These are phyloP conservation scores for Gymnopilus junonius DNA, from an alignment of 768 basidiomycete genomes.

Conservation along the genomic window DNA sequence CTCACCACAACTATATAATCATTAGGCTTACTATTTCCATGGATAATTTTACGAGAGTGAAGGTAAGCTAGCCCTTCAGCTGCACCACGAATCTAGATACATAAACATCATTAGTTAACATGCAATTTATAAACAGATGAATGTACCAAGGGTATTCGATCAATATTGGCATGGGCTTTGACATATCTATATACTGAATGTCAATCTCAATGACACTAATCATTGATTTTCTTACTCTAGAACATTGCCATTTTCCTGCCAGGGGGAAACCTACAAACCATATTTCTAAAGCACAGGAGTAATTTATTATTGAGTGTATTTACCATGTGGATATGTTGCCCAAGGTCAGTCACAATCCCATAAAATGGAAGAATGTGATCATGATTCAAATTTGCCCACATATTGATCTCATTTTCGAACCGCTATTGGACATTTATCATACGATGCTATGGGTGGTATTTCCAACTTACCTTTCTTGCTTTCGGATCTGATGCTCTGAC, in stretches of 20 bases:
- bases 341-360: constrained; percentile 59
- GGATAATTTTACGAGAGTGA: constrained; percentile 54
- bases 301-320: constrained; percentile 6
- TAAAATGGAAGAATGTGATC: constrained; percentile 59
- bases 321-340: constrained; percentile 54
- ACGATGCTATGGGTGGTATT: not conserved
- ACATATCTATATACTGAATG: constrained; percentile 42
- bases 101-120: not conserved
- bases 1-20: not conserved
- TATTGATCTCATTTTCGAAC: constrained; percentile 57
- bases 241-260: constrained; percentile 64
- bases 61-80: constrained; percentile 62
- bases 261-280: constrained; percentile 51
- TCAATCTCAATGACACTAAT: not conserved
- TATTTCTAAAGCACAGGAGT: not conserved
- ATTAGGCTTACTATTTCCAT: constrained; percentile 58
- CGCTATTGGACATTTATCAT: constrained; percentile 39
- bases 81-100: constrained; percentile 51
- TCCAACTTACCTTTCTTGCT: constrained; percentile 40
- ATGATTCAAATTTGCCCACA: constrained; percentile 57
- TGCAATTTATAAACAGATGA: not conserved
- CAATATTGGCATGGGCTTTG: constrained; percentile 33
- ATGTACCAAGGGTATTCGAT: constrained; percentile 49
- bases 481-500: constrained; percentile 47
- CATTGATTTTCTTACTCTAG: constrained; percentile 43